Base-by-base conservation (phyloP, 371 early-diverging fungal species). In the Syncephalastrum contaminatum region DNA sequence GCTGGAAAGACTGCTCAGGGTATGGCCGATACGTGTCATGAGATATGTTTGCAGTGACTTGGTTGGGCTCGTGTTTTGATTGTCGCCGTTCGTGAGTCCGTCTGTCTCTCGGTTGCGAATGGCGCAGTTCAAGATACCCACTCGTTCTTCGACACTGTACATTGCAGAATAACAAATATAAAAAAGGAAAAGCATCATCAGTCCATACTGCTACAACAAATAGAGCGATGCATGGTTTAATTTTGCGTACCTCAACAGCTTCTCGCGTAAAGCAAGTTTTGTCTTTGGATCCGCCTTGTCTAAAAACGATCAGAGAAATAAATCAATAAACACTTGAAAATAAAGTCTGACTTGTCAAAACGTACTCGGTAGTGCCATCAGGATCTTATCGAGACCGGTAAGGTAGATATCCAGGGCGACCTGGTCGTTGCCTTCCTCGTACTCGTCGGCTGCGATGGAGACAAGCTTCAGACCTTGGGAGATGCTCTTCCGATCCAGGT, bases 331-430 rank as follows among this genome's bases (percentile, higher is more conserved):
- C 0, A 44, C 12, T 30, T 12, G 30, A 30, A 20, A 21, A 42
- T 14, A 13, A 16, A 21, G 12, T 14, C 25, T 18, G 10, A 30
- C 10, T 0, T 30, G 45, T 40, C 16, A 51, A 39, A 10, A 40
- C 44, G 30, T 79, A 84, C 84, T 74, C 47, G 84, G 82, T 27
- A 84, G 51, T 4, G 82, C 76, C 70, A 80, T 79, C 22, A 84
- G 36, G 19, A 84, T 53, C 27, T 77, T 79, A 27, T 73, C 81
- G 27, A 84, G 51, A 4, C 81, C 77, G 40, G 78, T 66, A 8
- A 82, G 60, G 40, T 84, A 84, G 10, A 84, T 67, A 50, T 80
- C 78, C 12, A 84, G 61, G 2, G 77, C 82, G 18, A 72, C 55
- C 10, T 52, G 46, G 22, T 82, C 75, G 40, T 84, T 80, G 40